Evolutionary conservation across 176 grass and related monocot genomes (phyloP).

Genomic region (Thinopyrum elongatum): DNA sequence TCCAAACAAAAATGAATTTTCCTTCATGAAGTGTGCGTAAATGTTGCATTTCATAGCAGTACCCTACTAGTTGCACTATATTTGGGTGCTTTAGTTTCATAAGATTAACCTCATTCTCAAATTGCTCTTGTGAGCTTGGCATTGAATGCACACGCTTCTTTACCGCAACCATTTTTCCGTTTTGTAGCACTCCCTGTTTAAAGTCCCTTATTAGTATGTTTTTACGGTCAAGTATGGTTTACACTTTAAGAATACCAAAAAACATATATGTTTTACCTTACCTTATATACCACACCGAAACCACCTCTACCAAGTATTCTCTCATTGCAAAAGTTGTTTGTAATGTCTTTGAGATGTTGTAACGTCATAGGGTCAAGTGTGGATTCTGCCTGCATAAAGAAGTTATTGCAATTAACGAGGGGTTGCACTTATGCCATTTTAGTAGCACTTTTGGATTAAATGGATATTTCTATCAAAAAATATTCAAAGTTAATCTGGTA

Average conservation of each 20-base stretch:
- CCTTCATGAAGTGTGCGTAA: background rate
- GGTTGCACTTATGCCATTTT: background rate
- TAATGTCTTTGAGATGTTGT: background rate
- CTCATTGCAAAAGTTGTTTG: background rate
- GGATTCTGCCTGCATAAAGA: background rate
- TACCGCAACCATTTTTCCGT: too few relatives aligned
- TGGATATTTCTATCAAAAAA: background rate
- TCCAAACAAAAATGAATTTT: background rate
- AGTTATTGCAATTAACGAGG: background rate
- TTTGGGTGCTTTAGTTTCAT: too few relatives aligned
- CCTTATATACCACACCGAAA: background rate
- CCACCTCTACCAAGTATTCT: background rate
- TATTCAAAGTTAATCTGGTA: too few relatives aligned
- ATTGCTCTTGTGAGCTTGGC: too few relatives aligned
- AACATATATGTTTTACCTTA: background rate
- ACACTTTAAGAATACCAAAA: background rate
- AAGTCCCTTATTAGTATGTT: too few relatives aligned
- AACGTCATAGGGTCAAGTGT: background rate
- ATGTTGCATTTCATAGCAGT: too few relatives aligned
- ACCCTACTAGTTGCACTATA: too few relatives aligned
- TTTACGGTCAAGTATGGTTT: background rate
- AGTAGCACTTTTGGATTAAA: background rate
- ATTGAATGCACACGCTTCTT: too few relatives aligned
- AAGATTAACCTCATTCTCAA: too few relatives aligned
- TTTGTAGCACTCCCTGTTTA: too few relatives aligned